Percentiles rank a stretch among this genome's conserved stretches.
Evolutionary conservation across 805 yeast species (phyloP).

Genomic region (Wickerhamiella lipophila): DNA sequence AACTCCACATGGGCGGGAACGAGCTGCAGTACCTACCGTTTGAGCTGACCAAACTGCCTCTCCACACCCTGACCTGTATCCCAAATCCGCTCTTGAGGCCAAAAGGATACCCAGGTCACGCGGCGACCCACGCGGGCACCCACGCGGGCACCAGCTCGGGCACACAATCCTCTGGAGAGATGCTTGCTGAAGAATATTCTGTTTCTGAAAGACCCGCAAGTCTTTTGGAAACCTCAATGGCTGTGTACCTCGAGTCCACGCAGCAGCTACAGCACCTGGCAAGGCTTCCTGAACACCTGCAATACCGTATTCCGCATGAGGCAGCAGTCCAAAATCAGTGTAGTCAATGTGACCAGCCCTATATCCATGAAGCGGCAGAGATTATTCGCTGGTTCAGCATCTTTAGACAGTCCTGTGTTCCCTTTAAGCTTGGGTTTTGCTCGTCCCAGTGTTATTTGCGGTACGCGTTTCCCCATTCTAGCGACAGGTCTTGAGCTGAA

Average conservation of each 20-base stretch:
- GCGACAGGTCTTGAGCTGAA: background rate
- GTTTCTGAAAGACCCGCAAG: background rate
- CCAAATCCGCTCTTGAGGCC: conserved; percentile 28
- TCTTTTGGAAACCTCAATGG: background rate
- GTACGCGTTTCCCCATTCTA: conserved; percentile 4
- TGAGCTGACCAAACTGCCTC: conserved; percentile 26
- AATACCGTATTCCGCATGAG: background rate
- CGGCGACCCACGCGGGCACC: too few relatives aligned
- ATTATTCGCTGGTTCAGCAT: background rate
- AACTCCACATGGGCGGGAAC: conserved; percentile 30
- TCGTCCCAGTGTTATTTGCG: background rate
- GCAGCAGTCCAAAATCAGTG: background rate
- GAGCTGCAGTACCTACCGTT: conserved; percentile 26
- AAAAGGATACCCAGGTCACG: background rate
- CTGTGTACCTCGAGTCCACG: background rate
- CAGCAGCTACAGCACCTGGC: background rate
- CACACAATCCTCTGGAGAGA: background rate
- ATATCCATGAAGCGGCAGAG: conserved; percentile 3
- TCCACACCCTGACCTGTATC: conserved; percentile 25
- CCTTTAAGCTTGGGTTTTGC: conserved; percentile 7
- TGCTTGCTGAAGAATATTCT: background rate
- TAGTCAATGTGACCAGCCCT: background rate
- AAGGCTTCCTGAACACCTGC: background rate
- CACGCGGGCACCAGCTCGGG: background rate
- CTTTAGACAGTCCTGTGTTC: conserved; percentile 1